Base-by-base conservation (phyloP, 2,329 filamentous ascomycete genomes). In the Hymenoscyphus fructigenus region DNA sequence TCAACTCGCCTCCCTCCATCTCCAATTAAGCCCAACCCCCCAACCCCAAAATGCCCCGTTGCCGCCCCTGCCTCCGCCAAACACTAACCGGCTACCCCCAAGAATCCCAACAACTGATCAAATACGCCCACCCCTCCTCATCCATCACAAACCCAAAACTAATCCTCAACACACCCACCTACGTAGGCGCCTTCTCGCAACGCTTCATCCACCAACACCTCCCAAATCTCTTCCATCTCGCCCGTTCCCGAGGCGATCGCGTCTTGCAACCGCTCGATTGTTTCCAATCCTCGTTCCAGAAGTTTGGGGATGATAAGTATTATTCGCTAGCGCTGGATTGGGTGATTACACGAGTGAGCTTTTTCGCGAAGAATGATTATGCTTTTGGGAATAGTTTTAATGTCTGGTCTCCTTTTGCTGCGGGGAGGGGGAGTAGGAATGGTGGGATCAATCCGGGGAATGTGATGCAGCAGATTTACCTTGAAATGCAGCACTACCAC, bases 171-270 rank as follows among this genome's bases (percentile, higher is more conserved):
- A 56, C 56, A 4, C 60, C 63, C 41, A 20, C 15, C 15, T 47
- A 23, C 34, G 17, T 56, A 14, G 63, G 32, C 41, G 2, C 20
- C 10, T 32, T 61, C 36, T 20, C 50, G 17, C 63, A 65, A 38
- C n/a, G 28, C 14, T 29, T 32, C 15, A 20, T 65, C 9, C 63
- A 60, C 34, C 38, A 44, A 32, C 63, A 65, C 29, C 32, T 59
- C 9, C 63, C 63, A 10, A 65, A 65, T 3, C 57, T 65, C 14
- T 62, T 65, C 23, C 57, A 62, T 41, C 36, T 38, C 36, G 36
- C 36, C 36, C 36, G 36, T 15, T 38, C 36, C 1, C 12, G n/a
- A 14, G 64, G 64, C 15, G n/a, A 66, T 29, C 57, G 64, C 12
- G 60, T 66, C 2, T 20, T 62, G 0, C n/a, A 38, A 12, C 60